A percentile compares a stretch with the other conserved stretches of the same genome.
Conservation (phyloP, 2,329 filamentous ascomycete genomes). For the Zymoseptoria pseudotritici region DNA sequence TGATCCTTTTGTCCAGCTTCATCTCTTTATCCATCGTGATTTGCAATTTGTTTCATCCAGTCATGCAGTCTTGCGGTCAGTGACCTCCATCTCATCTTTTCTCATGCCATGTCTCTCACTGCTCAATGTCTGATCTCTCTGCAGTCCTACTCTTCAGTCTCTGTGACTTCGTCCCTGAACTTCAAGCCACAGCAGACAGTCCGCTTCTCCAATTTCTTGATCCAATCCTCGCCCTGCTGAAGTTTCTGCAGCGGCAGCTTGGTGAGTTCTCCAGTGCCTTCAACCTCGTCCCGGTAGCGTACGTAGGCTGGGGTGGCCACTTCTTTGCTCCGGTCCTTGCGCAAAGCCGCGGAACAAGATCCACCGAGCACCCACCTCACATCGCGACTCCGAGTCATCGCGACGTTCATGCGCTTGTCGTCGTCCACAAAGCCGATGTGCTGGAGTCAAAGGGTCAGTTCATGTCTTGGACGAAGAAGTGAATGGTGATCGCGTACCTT, state of each 20-base stretch:
- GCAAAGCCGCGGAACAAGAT: not conserved
- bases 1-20: not conserved
- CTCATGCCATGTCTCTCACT: not conserved
- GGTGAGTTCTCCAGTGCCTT: not conserved
- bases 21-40: not conserved
- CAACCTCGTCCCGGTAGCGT: constrained; percentile 1
- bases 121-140: not conserved
- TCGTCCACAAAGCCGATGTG: constrained; percentile 10
- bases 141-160: not conserved
- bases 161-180: not conserved
- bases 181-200: not conserved
- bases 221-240: not conserved
- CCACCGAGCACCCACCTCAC: constrained; percentile 13
- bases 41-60: not conserved
- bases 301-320: constrained; percentile 1
- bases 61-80: not conserved
- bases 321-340: not conserved
- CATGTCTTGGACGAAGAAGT: not conserved
- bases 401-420: constrained; percentile 11
- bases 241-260: not conserved
- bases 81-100: not conserved
- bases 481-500: not conserved
- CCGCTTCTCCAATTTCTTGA: constrained; percentile 1
- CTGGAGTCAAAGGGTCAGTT: not conserved
- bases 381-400: constrained; percentile 10